Evolutionary conservation across 2,329 filamentous ascomycete genomes (phyloP).

Genomic region (Teratosphaeria gauchensis): DNA sequence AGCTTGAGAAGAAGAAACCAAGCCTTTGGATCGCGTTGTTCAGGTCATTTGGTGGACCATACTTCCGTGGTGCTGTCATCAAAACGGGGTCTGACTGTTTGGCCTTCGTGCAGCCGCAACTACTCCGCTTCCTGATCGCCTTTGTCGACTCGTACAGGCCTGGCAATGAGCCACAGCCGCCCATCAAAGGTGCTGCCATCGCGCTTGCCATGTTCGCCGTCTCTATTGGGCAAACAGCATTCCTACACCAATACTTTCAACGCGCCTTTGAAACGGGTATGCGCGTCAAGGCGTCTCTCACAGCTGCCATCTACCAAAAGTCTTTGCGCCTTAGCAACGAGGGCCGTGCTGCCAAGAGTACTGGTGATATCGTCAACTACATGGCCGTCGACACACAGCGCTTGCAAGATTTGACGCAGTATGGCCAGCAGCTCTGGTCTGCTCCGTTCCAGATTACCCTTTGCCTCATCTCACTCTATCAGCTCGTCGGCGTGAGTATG

Average conservation of each 20-base stretch:
- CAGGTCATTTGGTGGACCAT: conserved; percentile 75
- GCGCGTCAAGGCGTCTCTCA: conserved; percentile 86
- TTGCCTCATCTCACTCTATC: conserved; percentile 92
- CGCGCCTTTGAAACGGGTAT: conserved; percentile 90
- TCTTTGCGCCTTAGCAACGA: conserved; percentile 86
- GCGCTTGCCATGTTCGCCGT: conserved; percentile 86
- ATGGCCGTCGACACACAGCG: conserved; percentile 98
- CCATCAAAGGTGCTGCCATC: conserved; percentile 77
- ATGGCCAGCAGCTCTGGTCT: conserved; percentile 90
- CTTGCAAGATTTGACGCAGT: conserved; percentile 88
- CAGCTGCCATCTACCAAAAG: conserved; percentile 87
- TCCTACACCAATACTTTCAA: conserved; percentile 96
- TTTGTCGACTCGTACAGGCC: conserved; percentile 69
- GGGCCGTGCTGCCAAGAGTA: conserved; percentile 77
- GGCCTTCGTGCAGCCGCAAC: conserved; percentile 82
- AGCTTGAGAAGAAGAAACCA: conserved; percentile 62
- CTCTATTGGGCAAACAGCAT: conserved; percentile 76
- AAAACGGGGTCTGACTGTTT: conserved; percentile 81
- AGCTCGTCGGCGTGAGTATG: conserved; percentile 92
- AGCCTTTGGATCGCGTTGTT: conserved; percentile 83
- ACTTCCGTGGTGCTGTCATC: conserved; percentile 70
- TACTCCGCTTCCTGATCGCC: conserved; percentile 71
- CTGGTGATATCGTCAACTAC: conserved; percentile 97
- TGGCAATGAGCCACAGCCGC: conserved; percentile 58
- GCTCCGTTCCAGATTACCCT: conserved; percentile 93